phyloP scores from a whole-genome alignment of 2,329 filamentous ascomycete species.

The Microsporum audouinii region DNA sequence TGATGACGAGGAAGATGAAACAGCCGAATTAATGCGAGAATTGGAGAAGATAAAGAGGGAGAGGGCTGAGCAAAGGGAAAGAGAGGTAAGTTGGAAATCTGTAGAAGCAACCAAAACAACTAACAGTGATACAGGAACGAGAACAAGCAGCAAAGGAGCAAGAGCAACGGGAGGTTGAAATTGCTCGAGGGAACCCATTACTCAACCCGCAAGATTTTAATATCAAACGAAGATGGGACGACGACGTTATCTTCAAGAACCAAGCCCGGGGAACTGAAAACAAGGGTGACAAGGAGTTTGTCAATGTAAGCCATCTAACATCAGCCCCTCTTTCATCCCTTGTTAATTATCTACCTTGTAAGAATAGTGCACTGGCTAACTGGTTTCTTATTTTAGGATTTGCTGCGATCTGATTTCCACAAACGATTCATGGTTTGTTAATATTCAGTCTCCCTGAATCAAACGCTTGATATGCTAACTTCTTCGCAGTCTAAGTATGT shows the following conservation, averaged over 20 bases:
- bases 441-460: neutral
- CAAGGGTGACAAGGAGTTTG: conserved; percentile 86
- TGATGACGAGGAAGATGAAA: conserved; percentile 67
- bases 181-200: conserved; percentile 83
- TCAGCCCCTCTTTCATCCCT: neutral
- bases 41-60: conserved; percentile 88
- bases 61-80: conserved; percentile 66
- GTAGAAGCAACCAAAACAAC: neutral
- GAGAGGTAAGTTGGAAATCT: conserved; percentile 41
- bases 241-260: conserved; percentile 98
- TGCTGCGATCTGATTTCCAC: conserved; percentile 91
- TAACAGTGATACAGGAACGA: conserved; percentile 46
- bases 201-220: conserved; percentile 81
- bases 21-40: conserved; percentile 81
- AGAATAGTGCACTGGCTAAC: conserved; percentile 8
- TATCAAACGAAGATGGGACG: conserved; percentile 82
- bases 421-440: conserved; percentile 70
- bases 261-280: conserved; percentile 92
- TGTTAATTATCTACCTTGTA: neutral
- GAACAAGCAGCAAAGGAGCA: conserved; percentile 71
- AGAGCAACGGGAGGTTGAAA: conserved; percentile 73
- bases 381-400: conserved; percentile 47
- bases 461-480: conserved; percentile 1
- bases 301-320: conserved; percentile 54
- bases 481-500: conserved; percentile 12